Conservation (phyloP, 257 asterid species). For the Schizonepeta tenuifolia region DNA sequence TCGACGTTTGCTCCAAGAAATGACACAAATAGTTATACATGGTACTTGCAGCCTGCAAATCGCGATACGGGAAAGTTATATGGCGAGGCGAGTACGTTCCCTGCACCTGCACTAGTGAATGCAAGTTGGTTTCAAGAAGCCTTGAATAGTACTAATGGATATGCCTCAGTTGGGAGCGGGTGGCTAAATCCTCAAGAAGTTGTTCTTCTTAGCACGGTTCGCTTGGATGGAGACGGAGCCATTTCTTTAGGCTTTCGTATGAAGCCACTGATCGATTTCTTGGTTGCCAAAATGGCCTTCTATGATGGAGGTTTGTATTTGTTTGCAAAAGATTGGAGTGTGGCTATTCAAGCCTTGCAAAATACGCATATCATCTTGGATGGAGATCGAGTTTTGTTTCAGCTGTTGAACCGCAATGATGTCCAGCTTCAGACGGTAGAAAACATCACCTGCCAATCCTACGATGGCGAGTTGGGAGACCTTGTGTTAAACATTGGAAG, state of each 20-base stretch:
- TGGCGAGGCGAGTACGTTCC: slow-evolving; percentile 40
- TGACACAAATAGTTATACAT: slow-evolving; percentile 31
- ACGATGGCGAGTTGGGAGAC: slow-evolving; percentile 11
- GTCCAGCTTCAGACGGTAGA: slow-evolving; percentile 37
- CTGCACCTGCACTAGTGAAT: slow-evolving; percentile 27
- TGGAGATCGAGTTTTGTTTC: slow-evolving; percentile 37
- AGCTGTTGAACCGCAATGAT: slow-evolving; percentile 22
- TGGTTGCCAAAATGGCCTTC: slow-evolving; percentile 25
- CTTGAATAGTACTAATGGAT: slow-evolving; percentile 40
- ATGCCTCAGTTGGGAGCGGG: slow-evolving; percentile 47
- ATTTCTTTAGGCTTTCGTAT: slow-evolving; percentile 51
- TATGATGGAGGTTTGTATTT: slow-evolving; percentile 52
- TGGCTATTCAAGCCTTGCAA: slow-evolving; percentile 43
- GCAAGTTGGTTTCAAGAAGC: slow-evolving; percentile 49
- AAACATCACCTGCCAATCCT: slow-evolving; percentile 37
- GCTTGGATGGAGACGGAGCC: slow-evolving; percentile 40
- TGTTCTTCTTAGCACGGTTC: slow-evolving; percentile 38
- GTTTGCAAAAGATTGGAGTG: slow-evolving; percentile 50
- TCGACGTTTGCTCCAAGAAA: slow-evolving; percentile 35
- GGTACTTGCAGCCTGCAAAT: slow-evolving; percentile 51
- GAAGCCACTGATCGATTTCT: slow-evolving; percentile 38
- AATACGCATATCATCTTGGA: slow-evolving; percentile 35
- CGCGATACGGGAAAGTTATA: slow-evolving; percentile 42
- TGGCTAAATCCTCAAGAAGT: slow-evolving; percentile 41
- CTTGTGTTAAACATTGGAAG: slow-evolving; percentile 36